phyloP scores from a whole-genome alignment of 192 early-diverging fungal genomes.

The Rhizophagus prolifer region DNA sequence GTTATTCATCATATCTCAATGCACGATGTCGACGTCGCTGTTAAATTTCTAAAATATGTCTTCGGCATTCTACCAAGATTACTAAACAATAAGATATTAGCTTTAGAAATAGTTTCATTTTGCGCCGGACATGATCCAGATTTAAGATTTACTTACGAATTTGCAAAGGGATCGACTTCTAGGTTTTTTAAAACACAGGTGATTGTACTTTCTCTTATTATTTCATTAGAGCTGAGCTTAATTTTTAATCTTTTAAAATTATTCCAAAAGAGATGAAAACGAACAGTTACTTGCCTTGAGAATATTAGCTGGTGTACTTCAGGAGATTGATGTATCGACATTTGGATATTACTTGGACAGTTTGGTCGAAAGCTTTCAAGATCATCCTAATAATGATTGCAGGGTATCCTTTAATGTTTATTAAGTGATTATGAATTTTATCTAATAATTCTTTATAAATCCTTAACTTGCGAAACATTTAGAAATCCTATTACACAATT shows the following conservation, averaged over 20 bases:
- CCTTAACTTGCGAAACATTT: not conserved
- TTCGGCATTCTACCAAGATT: conserved; percentile 53
- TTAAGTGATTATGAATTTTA: not conserved
- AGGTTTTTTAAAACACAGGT: conserved; percentile 52
- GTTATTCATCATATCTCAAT: conserved; percentile 47
- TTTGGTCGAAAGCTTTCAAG: conserved; percentile 47
- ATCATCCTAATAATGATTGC: conserved; percentile 51
- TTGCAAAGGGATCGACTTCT: conserved; percentile 51
- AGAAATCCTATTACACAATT: conserved; percentile 51
- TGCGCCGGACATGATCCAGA: conserved; percentile 46
- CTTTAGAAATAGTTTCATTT: conserved; percentile 57
- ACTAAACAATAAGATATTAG: conserved; percentile 37
- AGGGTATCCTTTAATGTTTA: conserved; percentile 39
- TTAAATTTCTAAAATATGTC: conserved; percentile 40
- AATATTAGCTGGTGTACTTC: not conserved
- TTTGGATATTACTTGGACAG: conserved; percentile 46
- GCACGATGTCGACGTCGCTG: conserved; percentile 39
- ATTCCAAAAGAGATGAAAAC: not conserved
- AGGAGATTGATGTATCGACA: not conserved
- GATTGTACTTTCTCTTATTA: not conserved
- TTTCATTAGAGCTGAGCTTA: not conserved
- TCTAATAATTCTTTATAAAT: not conserved
- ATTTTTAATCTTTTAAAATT: not conserved
- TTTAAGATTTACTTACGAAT: conserved; percentile 56
- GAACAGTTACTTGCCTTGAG: conserved; percentile 9